Evolutionary conservation across 306 rosid species (phyloP).

Genomic region (Inga leiocalycina): DNA sequence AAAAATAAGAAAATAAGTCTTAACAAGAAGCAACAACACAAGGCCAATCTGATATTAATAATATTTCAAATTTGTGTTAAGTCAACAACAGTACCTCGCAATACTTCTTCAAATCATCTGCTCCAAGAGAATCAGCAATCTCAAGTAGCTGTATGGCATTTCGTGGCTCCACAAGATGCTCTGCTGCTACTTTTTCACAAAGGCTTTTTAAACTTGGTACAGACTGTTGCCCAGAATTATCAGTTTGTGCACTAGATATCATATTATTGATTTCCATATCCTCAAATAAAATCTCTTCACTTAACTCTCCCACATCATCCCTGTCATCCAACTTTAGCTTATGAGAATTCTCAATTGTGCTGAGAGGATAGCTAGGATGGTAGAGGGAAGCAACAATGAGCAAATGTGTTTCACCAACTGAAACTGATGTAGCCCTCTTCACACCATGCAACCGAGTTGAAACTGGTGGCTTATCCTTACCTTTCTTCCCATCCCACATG

Average conservation of each 20-base stretch:
- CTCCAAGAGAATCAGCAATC: constrained; percentile 87
- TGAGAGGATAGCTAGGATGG: constrained; percentile 70
- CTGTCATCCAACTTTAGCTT: constrained; percentile 40
- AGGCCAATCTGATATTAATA: background rate
- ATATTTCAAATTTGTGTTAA: constrained; percentile 17
- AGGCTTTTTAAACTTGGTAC: constrained; percentile 83
- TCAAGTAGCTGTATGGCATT: constrained; percentile 86
- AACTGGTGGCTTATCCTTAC: constrained; percentile 76
- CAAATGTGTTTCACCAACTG: constrained; percentile 93
- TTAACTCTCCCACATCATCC: constrained; percentile 60
- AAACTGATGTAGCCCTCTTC: constrained; percentile 85
- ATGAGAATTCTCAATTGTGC: constrained; percentile 42
- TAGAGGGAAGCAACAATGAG: constrained; percentile 78
- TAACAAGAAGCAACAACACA: constrained; percentile 17
- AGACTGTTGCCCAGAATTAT: constrained; percentile 42
- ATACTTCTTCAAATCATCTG: constrained; percentile 74
- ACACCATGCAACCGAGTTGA: constrained; percentile 76
- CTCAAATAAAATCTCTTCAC: constrained; percentile 67
- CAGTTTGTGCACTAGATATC: constrained; percentile 37
- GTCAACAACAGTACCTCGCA: constrained; percentile 68
- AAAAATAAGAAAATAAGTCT: background rate
- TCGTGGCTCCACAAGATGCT: constrained; percentile 90
- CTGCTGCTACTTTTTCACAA: constrained; percentile 88
- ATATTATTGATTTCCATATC: constrained; percentile 52
- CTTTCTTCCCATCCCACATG: constrained; percentile 93